Conservation (phyloP, 2,329 filamentous ascomycete genomes). For the Ophiostoma tasmaniense region DNA sequence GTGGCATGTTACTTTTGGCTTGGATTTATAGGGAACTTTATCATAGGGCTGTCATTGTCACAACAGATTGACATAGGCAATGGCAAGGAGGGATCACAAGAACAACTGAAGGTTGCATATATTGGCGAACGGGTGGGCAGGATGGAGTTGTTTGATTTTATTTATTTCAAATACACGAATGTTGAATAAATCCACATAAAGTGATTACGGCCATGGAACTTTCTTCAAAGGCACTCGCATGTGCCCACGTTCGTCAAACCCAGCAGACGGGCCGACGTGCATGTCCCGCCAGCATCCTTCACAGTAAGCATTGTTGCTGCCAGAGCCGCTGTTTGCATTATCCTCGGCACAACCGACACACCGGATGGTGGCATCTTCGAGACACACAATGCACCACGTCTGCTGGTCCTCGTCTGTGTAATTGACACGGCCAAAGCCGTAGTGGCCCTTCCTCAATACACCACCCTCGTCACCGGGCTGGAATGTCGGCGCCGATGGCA, state of each 20-base stretch:
- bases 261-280: conserved; percentile 60
- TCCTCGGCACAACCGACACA: conserved; percentile 66
- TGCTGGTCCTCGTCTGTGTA: conserved; percentile 64
- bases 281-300: conserved; percentile 72
- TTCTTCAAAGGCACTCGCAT: conserved; percentile 44
- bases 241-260: conserved; percentile 63
- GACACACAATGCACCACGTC: conserved; percentile 75
- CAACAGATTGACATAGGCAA: neutral
- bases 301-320: conserved; percentile 52
- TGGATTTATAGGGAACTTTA: neutral
- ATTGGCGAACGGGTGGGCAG: neutral
- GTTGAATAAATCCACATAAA: neutral
- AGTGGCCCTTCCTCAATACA: neutral
- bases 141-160: neutral
- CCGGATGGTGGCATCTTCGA: conserved; percentile 64
- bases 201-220: neutral
- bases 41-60: neutral
- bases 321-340: neutral
- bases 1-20: neutral
- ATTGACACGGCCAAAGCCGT: conserved; percentile 29
- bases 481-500: conserved; percentile 44
- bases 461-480: conserved; percentile 34
- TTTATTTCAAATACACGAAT: conserved; percentile 3
- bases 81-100: neutral
- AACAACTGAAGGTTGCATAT: neutral